A percentile compares a stretch with the other conserved stretches of the same genome.
phyloP scores from a whole-genome alignment of 192 early-diverging fungal species.

The Coemansia sp. region DNA sequence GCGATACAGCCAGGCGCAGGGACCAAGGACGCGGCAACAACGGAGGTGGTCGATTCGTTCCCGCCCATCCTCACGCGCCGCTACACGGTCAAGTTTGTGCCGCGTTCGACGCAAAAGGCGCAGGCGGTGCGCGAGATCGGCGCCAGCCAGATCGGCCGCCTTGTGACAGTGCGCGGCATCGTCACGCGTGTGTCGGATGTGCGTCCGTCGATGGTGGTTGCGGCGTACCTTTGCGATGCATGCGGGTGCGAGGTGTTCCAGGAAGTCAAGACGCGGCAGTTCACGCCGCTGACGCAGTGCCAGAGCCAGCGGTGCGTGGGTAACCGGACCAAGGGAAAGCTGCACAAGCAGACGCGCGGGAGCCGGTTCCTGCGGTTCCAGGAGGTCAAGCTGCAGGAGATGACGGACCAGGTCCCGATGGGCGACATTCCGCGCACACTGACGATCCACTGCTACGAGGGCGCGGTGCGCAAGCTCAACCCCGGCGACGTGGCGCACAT shows the following conservation, averaged over 20 bases:
- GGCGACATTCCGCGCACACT: constrained; percentile 97
- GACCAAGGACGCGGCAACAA: constrained; percentile 21
- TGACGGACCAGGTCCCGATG: constrained; percentile 98
- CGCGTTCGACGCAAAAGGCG: constrained; percentile 59
- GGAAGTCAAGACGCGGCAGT: constrained; percentile 74
- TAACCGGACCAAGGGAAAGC: constrained; percentile 76
- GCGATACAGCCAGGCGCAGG: not conserved
- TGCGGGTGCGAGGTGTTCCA: constrained; percentile 97
- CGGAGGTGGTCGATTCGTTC: constrained; percentile 54
- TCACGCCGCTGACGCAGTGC: constrained; percentile 82
- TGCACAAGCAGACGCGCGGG: constrained; percentile 88
- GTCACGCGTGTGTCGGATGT: constrained; percentile 93
- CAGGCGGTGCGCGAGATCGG: constrained; percentile 86
- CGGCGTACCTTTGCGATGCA: constrained; percentile 88
- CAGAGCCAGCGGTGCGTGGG: constrained; percentile 72
- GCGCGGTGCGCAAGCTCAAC: constrained; percentile 71
- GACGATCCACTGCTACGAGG: constrained; percentile 86
- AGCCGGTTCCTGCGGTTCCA: constrained; percentile 93
- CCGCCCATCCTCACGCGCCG: constrained; percentile 82
- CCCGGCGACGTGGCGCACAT: constrained; percentile 88
- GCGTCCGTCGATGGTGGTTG: constrained; percentile 84
- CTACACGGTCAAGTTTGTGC: constrained; percentile 82
- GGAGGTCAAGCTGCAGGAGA: constrained; percentile 94
- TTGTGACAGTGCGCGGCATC: constrained; percentile 88
- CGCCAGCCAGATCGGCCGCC: constrained; percentile 73